A percentile compares a stretch with the other conserved stretches of the same genome.
Conservation (phyloP, 306 rosid species). For the Castanopsis chinensis region DNA sequence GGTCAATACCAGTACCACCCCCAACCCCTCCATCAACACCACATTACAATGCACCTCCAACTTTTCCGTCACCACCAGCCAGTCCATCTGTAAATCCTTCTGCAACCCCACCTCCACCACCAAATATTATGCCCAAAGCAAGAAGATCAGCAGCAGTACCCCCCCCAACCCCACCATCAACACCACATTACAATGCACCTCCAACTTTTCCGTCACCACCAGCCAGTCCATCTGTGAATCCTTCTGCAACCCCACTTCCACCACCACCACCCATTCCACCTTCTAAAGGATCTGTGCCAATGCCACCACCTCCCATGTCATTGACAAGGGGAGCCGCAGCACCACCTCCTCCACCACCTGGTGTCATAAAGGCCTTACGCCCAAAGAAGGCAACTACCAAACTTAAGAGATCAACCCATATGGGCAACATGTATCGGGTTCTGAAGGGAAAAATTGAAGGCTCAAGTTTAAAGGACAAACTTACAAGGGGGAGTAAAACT, state of each 20-base stretch:
- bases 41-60: neutral
- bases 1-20: neutral
- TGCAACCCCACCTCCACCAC: slow-evolving; percentile 2
- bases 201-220: neutral
- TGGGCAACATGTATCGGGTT: slow-evolving; percentile 32
- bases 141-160: neutral
- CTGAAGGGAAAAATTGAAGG: slow-evolving; percentile 42
- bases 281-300: neutral
- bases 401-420: slow-evolving; percentile 42
- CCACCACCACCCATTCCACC: slow-evolving; percentile 12
- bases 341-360: slow-evolving; percentile 35
- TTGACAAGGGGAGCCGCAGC: slow-evolving; percentile 2
- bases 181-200: neutral
- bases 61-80: neutral
- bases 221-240: neutral
- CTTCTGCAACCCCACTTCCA: neutral
- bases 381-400: slow-evolving; percentile 29
- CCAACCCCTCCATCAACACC: slow-evolving; percentile 5
- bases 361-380: slow-evolving; percentile 13
- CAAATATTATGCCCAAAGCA: neutral
- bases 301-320: slow-evolving; percentile 1
- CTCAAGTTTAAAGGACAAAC: slow-evolving; percentile 12
- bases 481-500: slow-evolving; percentile 3
- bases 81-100: neutral
- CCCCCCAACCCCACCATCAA: slow-evolving; percentile 4